phyloP scores from a whole-genome alignment of 768 basidiomycete genomes.

The Symmetrospora coprosmae region DNA sequence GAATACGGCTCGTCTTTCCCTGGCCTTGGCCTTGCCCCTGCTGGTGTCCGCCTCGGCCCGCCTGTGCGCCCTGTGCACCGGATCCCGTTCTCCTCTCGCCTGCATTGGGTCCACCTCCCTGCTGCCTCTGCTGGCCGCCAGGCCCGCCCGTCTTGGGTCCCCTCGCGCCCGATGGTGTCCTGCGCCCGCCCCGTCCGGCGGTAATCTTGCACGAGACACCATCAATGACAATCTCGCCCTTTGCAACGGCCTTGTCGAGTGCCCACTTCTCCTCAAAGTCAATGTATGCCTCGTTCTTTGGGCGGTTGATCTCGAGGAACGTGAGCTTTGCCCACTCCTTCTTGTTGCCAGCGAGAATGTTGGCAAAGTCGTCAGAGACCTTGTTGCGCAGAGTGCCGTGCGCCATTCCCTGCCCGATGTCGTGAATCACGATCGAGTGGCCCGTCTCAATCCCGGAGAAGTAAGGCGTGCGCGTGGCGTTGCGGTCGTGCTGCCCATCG shows the following conservation, averaged over 20 bases:
- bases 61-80: no score
- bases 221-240: neutral
- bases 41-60: no score
- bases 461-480: neutral
- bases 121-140: no score
- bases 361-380: conserved; percentile 6
- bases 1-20: no score
- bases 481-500: neutral
- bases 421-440: neutral
- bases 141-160: no score
- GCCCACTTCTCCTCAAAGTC: conserved; percentile 20
- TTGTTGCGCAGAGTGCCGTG: neutral
- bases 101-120: no score
- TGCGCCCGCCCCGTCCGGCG: neutral
- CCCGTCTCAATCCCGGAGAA: conserved; percentile 8
- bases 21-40: no score
- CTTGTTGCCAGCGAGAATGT: neutral
- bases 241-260: neutral
- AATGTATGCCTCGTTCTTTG: conserved; percentile 2
- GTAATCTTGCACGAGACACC: neutral
- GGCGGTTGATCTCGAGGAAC: conserved; percentile 15
- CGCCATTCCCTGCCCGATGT: neutral
- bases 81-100: no score
- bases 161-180: no score
- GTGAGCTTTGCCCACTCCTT: neutral